These are phyloP conservation scores for Xylaria acuta DNA, from an alignment of 495 filamentous ascomycete genomes.

Conservation along the genomic window DNA sequence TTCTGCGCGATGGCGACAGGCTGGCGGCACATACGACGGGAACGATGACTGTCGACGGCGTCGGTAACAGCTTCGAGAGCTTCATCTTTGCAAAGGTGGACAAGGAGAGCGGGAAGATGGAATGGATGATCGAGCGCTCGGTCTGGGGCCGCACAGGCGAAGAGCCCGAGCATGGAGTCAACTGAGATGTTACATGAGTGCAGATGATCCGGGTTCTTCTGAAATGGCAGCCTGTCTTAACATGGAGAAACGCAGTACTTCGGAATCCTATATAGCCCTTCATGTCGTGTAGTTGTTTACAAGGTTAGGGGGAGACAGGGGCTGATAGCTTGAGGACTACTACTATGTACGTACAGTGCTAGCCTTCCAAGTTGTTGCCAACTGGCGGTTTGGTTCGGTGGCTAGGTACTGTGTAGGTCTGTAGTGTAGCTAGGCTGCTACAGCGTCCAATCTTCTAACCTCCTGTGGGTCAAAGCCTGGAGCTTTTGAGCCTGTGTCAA, in stretches of 20 bases:
- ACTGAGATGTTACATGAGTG: neutral
- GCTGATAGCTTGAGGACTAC: too few species aligned
- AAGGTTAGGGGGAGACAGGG: too few species aligned
- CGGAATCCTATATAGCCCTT: neutral
- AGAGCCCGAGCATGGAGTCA: neutral
- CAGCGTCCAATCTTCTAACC: neutral
- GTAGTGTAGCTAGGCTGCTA: neutral
- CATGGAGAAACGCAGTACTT: neutral
- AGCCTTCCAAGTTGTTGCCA: neutral
- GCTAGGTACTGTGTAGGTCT: neutral
- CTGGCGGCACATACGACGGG: conserved; percentile 34
- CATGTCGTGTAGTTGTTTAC: neutral
- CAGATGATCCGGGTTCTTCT: neutral
- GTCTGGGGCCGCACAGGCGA: conserved; percentile 29
- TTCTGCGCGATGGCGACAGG: neutral
- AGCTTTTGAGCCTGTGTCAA: neutral
- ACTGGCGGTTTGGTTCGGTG: neutral
- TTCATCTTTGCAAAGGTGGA: conserved; percentile 36
- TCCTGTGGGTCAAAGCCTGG: neutral
- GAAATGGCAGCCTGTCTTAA: neutral
- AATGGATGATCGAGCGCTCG: conserved; percentile 34
- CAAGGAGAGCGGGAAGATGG: conserved; percentile 33
- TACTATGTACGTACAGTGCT: too few species aligned
- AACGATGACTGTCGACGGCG: conserved; percentile 31
- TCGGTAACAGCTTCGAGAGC: conserved; percentile 30